A percentile compares a stretch with the other conserved stretches of the same genome.
These are phyloP conservation scores for Westerdykella aurantiaca DNA, from an alignment of 2,329 filamentous ascomycete genomes.

Conservation along the genomic window DNA sequence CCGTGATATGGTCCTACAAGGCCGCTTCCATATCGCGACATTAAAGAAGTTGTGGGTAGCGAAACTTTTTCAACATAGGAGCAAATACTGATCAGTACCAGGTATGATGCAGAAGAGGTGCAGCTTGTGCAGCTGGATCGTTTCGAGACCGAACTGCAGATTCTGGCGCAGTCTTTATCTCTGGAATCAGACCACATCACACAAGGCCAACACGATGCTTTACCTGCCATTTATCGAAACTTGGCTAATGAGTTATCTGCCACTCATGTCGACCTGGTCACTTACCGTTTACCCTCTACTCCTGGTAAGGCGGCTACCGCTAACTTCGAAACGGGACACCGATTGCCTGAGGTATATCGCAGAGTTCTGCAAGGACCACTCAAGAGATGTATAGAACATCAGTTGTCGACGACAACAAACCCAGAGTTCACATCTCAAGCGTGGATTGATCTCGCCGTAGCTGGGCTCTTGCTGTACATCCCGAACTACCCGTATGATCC, in stretches of 20 bases:
- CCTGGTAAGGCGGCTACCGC: background rate
- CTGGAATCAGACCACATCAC: slow-evolving; percentile 32
- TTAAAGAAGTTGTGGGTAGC: slow-evolving; percentile 16
- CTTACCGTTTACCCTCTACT: slow-evolving; percentile 1
- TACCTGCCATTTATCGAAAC: slow-evolving; percentile 23
- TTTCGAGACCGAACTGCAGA: slow-evolving; percentile 37
- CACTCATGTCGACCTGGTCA: slow-evolving; percentile 17
- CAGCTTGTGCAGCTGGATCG: slow-evolving; percentile 37
- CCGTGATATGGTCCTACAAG: slow-evolving; percentile 21
- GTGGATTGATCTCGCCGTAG: slow-evolving; percentile 71
- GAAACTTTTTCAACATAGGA: background rate
- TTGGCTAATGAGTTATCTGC: slow-evolving; percentile 17
- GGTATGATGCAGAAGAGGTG: slow-evolving; percentile 28
- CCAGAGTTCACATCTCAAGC: slow-evolving; percentile 46
- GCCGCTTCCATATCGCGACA: slow-evolving; percentile 25
- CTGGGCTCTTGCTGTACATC: slow-evolving; percentile 72
- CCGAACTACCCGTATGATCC: slow-evolving; percentile 86
- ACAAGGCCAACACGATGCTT: slow-evolving; percentile 20
- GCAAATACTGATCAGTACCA: slow-evolving; percentile 1
- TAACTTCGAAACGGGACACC: slow-evolving; percentile 7
- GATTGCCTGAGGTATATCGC: slow-evolving; percentile 30
- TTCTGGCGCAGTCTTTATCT: slow-evolving; percentile 34
- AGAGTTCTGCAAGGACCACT: slow-evolving; percentile 19
- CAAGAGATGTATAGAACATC: slow-evolving; percentile 6
- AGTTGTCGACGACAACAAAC: background rate